A percentile compares a stretch with the other conserved stretches of the same genome.
These are phyloP conservation scores for Hymenoscyphus fraxineus DNA, from an alignment of 2,329 filamentous ascomycete genomes.

Conservation along the genomic window DNA sequence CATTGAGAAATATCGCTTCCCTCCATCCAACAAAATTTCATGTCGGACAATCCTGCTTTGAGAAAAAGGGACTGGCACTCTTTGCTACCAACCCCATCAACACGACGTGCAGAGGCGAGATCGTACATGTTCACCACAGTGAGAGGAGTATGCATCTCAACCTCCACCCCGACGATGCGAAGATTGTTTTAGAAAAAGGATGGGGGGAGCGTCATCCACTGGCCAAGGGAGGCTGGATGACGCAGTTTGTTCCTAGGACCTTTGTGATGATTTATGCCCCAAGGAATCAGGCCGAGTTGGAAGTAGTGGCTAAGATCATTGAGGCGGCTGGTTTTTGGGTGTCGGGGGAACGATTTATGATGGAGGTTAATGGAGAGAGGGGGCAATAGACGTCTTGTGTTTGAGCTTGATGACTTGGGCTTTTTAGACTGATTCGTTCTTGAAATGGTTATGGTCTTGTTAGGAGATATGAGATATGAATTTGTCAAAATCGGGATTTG, in stretches of 20 bases:
- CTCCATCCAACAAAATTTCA: constrained; percentile 47
- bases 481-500: background rate
- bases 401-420: too few relatives aligned
- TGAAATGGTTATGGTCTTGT: too few relatives aligned
- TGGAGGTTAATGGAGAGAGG: constrained; percentile 17
- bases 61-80: constrained; percentile 75
- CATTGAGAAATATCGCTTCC: constrained; percentile 49
- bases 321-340: constrained; percentile 72
- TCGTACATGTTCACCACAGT: constrained; percentile 74
- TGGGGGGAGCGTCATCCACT: constrained; percentile 74
- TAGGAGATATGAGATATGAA: background rate
- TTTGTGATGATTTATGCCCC: constrained; percentile 85
- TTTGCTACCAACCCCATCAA: constrained; percentile 66
- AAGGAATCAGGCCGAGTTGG: constrained; percentile 62
- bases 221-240: constrained; percentile 62
- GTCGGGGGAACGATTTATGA: constrained; percentile 23
- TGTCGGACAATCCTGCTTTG: constrained; percentile 70
- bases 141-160: constrained; percentile 77
- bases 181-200: constrained; percentile 65
- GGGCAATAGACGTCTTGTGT: background rate
- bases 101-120: constrained; percentile 72
- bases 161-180: constrained; percentile 74
- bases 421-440: too few relatives aligned
- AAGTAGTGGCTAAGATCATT: constrained; percentile 64
- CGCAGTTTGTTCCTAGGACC: constrained; percentile 65